Conservation (phyloP, 2,329 filamentous ascomycete genomes). For the Monosporascus sp. region DNA sequence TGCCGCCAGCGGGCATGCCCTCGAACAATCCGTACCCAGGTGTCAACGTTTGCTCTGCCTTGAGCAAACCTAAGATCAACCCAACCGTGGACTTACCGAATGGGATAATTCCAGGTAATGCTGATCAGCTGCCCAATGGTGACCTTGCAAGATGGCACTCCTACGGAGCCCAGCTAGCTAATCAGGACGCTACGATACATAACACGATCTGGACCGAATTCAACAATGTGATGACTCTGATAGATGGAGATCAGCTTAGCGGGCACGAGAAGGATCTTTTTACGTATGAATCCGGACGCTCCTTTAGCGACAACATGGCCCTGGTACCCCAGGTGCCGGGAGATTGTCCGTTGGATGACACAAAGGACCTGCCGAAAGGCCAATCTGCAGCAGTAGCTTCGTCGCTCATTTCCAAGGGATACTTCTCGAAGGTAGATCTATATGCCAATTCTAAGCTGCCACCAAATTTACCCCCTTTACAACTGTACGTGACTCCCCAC, state of each 20-base stretch:
- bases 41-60: conserved; percentile 13
- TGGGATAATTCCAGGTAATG: conserved; percentile 32
- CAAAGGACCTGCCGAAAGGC: conserved; percentile 30
- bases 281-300: conserved; percentile 27
- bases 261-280: conserved; percentile 53
- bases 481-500: conserved; percentile 45
- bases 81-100: conserved; percentile 40
- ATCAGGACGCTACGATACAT: conserved; percentile 43
- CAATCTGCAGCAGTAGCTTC: conserved; percentile 29
- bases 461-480: conserved; percentile 59
- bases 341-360: conserved; percentile 21
- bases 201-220: conserved; percentile 60
- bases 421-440: conserved; percentile 71
- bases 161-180: conserved; percentile 38
- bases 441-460: conserved; percentile 76
- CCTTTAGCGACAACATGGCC: conserved; percentile 6
- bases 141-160: conserved; percentile 38
- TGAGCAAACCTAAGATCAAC: conserved; percentile 35
- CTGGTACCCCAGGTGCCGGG: conserved; percentile 10
- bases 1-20: conserved; percentile 15
- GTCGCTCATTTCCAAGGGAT: conserved; percentile 43
- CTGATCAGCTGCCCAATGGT: conserved; percentile 36
- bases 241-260: conserved; percentile 56
- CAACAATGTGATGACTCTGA: conserved; percentile 64
- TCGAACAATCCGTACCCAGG: conserved; percentile 11